Conservation (phyloP, 805 yeast genomes). For the Lipomyces sp. region DNA sequence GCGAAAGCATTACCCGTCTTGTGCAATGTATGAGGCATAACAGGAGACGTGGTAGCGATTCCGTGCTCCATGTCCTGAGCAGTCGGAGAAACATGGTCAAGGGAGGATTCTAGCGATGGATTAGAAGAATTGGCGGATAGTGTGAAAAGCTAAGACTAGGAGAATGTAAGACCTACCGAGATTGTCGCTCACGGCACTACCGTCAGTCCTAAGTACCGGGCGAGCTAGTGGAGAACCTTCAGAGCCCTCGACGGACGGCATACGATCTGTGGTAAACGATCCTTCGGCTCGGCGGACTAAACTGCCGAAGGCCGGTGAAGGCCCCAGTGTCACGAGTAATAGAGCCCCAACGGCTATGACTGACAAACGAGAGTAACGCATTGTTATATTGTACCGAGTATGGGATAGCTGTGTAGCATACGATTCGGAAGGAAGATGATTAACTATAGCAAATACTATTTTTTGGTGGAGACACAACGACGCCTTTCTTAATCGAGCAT, state of each 20-base stretch:
- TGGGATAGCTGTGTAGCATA: background rate
- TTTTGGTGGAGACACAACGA: background rate
- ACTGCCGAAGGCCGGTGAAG: slow-evolving; percentile 14
- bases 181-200: background rate
- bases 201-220: slow-evolving; percentile 2
- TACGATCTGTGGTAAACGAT: background rate
- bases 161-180: slow-evolving; percentile 10
- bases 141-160: background rate
- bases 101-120: background rate
- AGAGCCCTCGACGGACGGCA: slow-evolving; percentile 20
- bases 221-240: slow-evolving; percentile 33
- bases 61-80: slow-evolving; percentile 30
- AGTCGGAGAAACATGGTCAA: background rate
- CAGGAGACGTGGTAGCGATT: slow-evolving; percentile 28
- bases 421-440: background rate
- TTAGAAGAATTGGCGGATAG: background rate
- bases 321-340: slow-evolving; percentile 7
- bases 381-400: background rate
- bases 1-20: slow-evolving; percentile 22
- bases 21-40: slow-evolving; percentile 28
- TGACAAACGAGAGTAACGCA: background rate
- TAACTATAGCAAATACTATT: background rate
- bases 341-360: background rate
- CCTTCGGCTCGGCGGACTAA: slow-evolving; percentile 6
- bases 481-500: too few relatives aligned